Conservation (phyloP, 495 filamentous ascomycete species). For the Penicillium dipodomyicola region DNA sequence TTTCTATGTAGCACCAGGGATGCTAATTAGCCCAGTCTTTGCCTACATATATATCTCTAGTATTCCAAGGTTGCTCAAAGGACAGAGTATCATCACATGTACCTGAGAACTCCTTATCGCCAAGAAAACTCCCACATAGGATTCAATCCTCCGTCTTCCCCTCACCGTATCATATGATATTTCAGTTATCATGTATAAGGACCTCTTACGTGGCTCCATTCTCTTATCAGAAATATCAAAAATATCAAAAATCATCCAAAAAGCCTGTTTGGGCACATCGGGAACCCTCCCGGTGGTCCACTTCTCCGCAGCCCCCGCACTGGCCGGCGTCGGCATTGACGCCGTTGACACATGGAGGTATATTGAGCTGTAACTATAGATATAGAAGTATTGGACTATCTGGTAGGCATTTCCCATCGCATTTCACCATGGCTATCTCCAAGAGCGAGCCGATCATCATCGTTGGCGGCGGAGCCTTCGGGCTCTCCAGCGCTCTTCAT, state of each 20-base stretch:
- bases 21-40: too few relatives aligned
- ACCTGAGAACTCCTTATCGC: background rate
- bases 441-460: slow-evolving; percentile 27
- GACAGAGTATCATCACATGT: background rate
- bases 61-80: background rate
- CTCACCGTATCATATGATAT: background rate
- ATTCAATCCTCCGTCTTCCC: background rate
- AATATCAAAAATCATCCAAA: background rate
- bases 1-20: too few relatives aligned
- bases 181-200: background rate
- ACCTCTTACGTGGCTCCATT: background rate
- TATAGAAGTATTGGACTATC: background rate
- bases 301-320: slow-evolving; percentile 10
- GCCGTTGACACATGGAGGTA: background rate
- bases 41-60: background rate
- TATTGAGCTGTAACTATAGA: background rate
- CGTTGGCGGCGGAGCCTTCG: slow-evolving; percentile 51
- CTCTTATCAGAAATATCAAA: background rate
- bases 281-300: slow-evolving; percentile 8
- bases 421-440: slow-evolving; percentile 20
- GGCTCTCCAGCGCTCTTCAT: slow-evolving; percentile 52
- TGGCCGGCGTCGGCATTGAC: background rate
- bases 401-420: background rate
- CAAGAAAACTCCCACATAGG: background rate
- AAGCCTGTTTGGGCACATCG: background rate